Evolutionary conservation across 2,329 filamentous ascomycete genomes (phyloP), one percentile per base, ranked within the genome.

Genomic region (Fusarium gaditjirri): DNA sequence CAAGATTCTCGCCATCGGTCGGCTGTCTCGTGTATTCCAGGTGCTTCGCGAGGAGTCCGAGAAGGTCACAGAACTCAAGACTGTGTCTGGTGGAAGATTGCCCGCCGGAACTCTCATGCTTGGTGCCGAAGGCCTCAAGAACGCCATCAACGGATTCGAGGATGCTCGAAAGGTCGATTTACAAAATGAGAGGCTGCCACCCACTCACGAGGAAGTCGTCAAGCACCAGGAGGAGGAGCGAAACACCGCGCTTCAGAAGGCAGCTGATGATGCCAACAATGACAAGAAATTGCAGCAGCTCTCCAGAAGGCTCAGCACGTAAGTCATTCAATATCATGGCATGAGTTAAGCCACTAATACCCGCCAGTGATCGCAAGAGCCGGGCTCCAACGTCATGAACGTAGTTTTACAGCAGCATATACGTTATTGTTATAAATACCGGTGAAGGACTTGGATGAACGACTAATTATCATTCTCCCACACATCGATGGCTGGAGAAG

Each of bases 1-100:
- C 91, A 99, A 99, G 87, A 98, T 99, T 79, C 86, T 99, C 77
- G 96, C 96, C 68, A 99, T 99, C 78, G 96, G 96, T 35, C 94
- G 96, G 76, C 88, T 99, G 73, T 98, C 96, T 41, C 93, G 96
- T 77, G 96, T 99, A 68, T 99, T 99, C 91, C 96, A 99, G 82
- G 96, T 99, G 55, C 84, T 99, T 76, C 94, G 96, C 78, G 96
- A 99, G 84, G 96, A 99, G 83, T 97, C 95, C 4, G 96, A 99
- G 86, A 91, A 93, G 77, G 95, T 99, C 62, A 98, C 95, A 42
- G 96, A 99, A 83, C 90, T 99, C 82, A 99, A 99, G 89, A 98
- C 95, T 49, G 95, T 95, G 47, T 92, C 94, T 69, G 96, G 96
- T 74, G 96, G 96, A 66, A 91, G 95, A 78, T 88, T 99, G 71